Percentiles rank a stretch among this genome's conserved stretches.
phyloP scores from a whole-genome alignment of 495 filamentous ascomycete species.

The Aspergillus kassunensis region DNA sequence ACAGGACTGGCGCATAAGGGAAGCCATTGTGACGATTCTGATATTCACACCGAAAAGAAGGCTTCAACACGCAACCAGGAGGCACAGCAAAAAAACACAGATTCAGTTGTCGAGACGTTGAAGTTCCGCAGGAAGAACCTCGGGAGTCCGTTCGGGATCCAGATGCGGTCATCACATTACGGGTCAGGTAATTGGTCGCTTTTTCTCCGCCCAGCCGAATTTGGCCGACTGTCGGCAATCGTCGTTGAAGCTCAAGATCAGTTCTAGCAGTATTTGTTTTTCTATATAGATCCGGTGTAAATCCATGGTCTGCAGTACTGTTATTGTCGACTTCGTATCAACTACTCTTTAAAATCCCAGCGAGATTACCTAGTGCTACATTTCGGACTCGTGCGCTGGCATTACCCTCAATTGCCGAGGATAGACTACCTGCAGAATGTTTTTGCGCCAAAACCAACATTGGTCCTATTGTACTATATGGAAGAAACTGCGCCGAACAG shows the following conservation, averaged over 20 bases:
- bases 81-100: slow-evolving; percentile 7
- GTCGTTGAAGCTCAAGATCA: neutral
- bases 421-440: slow-evolving; percentile 8
- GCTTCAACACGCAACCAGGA: slow-evolving; percentile 13
- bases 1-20: slow-evolving; percentile 39
- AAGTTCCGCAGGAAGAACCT: slow-evolving; percentile 37
- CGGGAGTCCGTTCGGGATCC: slow-evolving; percentile 43
- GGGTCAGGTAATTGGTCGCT: slow-evolving; percentile 40
- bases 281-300: neutral
- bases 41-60: slow-evolving; percentile 15
- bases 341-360: too few relatives aligned
- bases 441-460: slow-evolving; percentile 10
- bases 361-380: too few relatives aligned
- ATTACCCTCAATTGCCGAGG: slow-evolving; percentile 5
- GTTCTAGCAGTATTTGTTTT: neutral
- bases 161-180: slow-evolving; percentile 43
- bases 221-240: slow-evolving; percentile 37
- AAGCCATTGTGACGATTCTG: slow-evolving; percentile 34
- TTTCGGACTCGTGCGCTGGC: neutral
- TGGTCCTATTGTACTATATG: neutral
- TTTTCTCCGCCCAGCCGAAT: slow-evolving; percentile 42
- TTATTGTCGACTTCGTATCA: neutral
- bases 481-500: slow-evolving; percentile 3
- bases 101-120: slow-evolving; percentile 28
- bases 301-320: neutral